phyloP scores from a whole-genome alignment of 2,329 filamentous ascomycete genomes.

The Aureobasidium sp. region DNA sequence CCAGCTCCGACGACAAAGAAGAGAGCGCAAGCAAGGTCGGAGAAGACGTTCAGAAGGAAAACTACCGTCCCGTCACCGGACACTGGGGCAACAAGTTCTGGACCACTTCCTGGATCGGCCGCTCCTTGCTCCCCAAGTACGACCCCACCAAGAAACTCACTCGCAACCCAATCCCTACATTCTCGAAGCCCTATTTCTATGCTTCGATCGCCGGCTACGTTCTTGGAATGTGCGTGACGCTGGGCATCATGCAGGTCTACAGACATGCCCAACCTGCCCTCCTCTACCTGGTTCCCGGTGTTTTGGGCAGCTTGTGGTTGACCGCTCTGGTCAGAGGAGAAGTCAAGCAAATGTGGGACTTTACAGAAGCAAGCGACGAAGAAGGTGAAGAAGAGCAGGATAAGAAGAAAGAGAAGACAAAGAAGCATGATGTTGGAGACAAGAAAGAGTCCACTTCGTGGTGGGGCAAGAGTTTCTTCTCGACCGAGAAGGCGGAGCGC shows the following conservation, averaged over 20 bases:
- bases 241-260: slow-evolving; percentile 69
- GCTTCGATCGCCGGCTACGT: slow-evolving; percentile 71
- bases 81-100: slow-evolving; percentile 82
- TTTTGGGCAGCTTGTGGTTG: slow-evolving; percentile 66
- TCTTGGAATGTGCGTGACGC: slow-evolving; percentile 67
- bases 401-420: slow-evolving; percentile 13
- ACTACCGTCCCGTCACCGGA: slow-evolving; percentile 50
- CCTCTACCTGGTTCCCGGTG: slow-evolving; percentile 83
- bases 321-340: slow-evolving; percentile 69
- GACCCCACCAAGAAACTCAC: slow-evolving; percentile 21
- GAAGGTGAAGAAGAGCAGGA: slow-evolving; percentile 20
- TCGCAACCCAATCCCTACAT: slow-evolving; percentile 36
- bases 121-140: not conserved
- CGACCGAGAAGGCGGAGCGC: slow-evolving; percentile 23
- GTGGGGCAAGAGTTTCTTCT: slow-evolving; percentile 25
- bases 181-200: slow-evolving; percentile 80
- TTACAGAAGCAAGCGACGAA: slow-evolving; percentile 58
- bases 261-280: slow-evolving; percentile 83
- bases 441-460: slow-evolving; percentile 14
- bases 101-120: slow-evolving; percentile 41
- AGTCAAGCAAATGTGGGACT: slow-evolving; percentile 67
- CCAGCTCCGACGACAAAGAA: slow-evolving; percentile 29
- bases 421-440: slow-evolving; percentile 24
- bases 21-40: slow-evolving; percentile 19
- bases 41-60: slow-evolving; percentile 30